phyloP scores from a whole-genome alignment of 2,329 filamentous ascomycete species.

The Thelonectria olida region DNA sequence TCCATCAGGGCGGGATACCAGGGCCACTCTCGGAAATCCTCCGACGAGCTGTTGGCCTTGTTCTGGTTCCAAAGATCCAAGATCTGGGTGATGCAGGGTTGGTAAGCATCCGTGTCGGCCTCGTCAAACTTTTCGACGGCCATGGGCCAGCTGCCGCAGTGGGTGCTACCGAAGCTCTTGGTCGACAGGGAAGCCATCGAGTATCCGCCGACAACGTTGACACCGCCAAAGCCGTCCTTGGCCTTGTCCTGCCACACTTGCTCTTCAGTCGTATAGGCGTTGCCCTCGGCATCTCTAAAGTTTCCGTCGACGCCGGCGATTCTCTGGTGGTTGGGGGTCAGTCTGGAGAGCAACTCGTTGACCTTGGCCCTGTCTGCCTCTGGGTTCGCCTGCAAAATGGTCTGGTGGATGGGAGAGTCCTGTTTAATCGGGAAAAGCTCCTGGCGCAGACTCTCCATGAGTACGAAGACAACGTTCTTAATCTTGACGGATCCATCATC shows the following conservation, averaged over 20 bases:
- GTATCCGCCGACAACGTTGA: conserved; percentile 51
- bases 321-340: conserved; percentile 36
- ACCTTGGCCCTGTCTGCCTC: conserved; percentile 44
- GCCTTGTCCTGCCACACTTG: conserved; percentile 37
- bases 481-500: conserved; percentile 46
- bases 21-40: conserved; percentile 40
- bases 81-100: conserved; percentile 55
- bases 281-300: conserved; percentile 36
- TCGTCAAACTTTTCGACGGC: conserved; percentile 55
- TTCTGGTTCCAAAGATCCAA: conserved; percentile 46
- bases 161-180: conserved; percentile 53
- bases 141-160: conserved; percentile 54
- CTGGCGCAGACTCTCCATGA: conserved; percentile 55
- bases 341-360: conserved; percentile 35
- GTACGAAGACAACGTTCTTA: conserved; percentile 54
- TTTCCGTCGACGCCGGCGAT: conserved; percentile 31
- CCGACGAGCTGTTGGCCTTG: conserved; percentile 30
- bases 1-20: conserved; percentile 48
- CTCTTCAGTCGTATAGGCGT: conserved; percentile 39
- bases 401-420: conserved; percentile 49
- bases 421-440: conserved; percentile 57
- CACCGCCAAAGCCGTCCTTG: conserved; percentile 46
- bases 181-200: conserved; percentile 55
- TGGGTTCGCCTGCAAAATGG: conserved; percentile 42
- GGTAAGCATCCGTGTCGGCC: conserved; percentile 52